A percentile compares a stretch with the other conserved stretches of the same genome.
Evolutionary conservation across 2,329 filamentous ascomycete genomes (phyloP).

Genomic region (Colletotrichum spaethianum): DNA sequence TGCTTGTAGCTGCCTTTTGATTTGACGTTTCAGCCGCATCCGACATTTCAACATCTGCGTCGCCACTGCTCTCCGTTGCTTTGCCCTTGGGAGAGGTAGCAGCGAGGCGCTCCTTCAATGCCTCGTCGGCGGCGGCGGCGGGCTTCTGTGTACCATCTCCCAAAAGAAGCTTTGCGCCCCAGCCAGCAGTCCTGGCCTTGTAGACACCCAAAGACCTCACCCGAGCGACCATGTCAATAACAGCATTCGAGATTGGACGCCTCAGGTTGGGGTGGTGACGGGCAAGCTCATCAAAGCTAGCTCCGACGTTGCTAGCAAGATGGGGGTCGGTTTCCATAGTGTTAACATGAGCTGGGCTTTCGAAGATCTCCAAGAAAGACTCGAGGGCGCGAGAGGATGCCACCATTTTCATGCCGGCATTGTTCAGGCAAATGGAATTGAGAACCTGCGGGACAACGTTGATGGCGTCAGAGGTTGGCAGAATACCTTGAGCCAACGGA

Average conservation of each 20-base stretch:
- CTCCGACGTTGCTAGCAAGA: constrained; percentile 81
- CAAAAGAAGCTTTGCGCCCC: constrained; percentile 85
- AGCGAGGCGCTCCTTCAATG: constrained; percentile 48
- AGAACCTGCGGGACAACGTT: constrained; percentile 88
- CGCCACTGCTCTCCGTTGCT: constrained; percentile 51
- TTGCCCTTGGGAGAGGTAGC: constrained; percentile 54
- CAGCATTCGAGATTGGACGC: constrained; percentile 83
- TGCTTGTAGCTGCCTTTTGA: constrained; percentile 38
- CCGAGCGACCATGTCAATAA: constrained; percentile 89
- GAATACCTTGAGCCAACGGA: constrained; percentile 77
- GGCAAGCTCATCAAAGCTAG: constrained; percentile 92
- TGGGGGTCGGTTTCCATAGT: constrained; percentile 81
- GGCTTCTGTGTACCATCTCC: constrained; percentile 71
- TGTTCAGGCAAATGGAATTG: constrained; percentile 94
- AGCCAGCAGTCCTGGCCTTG: constrained; percentile 77
- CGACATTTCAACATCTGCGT: constrained; percentile 76
- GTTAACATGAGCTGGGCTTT: constrained; percentile 90
- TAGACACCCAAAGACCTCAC: constrained; percentile 81
- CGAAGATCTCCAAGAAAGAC: constrained; percentile 95
- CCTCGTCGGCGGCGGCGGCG: constrained; percentile 70
- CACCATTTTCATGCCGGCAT: constrained; percentile 88
- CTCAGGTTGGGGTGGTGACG: constrained; percentile 92
- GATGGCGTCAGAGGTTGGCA: constrained; percentile 92
- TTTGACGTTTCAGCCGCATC: constrained; percentile 60
- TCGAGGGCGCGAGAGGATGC: constrained; percentile 85